Percentiles rank a stretch among this genome's conserved stretches.
phyloP scores from a whole-genome alignment of 2,329 filamentous ascomycete species.

The Aspergillus uvarum region DNA sequence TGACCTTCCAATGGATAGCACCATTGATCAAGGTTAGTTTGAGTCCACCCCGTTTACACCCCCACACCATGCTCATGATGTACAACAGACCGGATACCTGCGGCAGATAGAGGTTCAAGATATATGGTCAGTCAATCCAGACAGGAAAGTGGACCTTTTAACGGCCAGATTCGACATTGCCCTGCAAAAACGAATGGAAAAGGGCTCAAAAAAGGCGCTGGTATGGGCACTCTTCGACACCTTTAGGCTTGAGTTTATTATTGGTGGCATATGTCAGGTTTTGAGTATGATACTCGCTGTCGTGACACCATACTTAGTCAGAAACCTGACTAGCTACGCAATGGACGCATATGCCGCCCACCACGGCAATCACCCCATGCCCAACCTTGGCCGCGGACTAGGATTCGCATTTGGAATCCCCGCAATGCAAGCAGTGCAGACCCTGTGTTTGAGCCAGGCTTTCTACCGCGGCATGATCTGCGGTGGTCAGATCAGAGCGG shows the following conservation, averaged over 20 bases:
- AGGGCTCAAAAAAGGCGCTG: constrained; percentile 71
- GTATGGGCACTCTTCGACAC: constrained; percentile 82
- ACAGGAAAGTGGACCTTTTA: constrained; percentile 69
- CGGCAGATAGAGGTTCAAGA: constrained; percentile 80
- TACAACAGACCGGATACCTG: constrained; percentile 71
- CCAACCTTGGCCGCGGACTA: constrained; percentile 71
- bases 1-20: constrained; percentile 89
- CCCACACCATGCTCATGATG: constrained; percentile 12
- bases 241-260: constrained; percentile 78
- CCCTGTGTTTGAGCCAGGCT: constrained; percentile 81
- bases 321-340: constrained; percentile 84
- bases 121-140: constrained; percentile 84
- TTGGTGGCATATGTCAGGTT: constrained; percentile 77
- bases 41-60: neutral
- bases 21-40: constrained; percentile 73
- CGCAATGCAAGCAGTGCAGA: constrained; percentile 79
- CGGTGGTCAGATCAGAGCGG: constrained; percentile 77
- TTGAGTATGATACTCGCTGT: constrained; percentile 71
- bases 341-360: constrained; percentile 72
- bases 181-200: constrained; percentile 66
- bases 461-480: constrained; percentile 91
- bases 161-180: constrained; percentile 64
- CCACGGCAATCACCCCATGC: constrained; percentile 53
- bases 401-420: constrained; percentile 83
- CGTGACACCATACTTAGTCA: constrained; percentile 78